phyloP scores from a whole-genome alignment of 2,329 filamentous ascomycete genomes.

The Alternaria conjuncta region DNA sequence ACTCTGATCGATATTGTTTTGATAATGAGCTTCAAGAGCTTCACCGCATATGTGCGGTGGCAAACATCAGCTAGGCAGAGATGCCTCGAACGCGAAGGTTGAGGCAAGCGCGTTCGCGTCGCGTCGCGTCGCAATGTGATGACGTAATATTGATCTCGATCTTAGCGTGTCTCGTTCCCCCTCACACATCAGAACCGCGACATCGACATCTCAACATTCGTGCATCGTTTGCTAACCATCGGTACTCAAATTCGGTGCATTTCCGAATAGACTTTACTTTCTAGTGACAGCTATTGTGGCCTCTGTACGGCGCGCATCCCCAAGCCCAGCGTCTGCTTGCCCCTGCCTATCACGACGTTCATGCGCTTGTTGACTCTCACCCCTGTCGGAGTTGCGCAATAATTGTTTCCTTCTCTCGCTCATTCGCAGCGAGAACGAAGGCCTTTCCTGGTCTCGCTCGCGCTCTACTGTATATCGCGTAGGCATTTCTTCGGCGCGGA shows the following conservation, averaged over 20 bases:
- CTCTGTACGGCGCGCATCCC: neutral
- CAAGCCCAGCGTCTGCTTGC: neutral
- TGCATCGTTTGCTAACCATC: neutral
- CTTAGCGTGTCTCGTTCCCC: neutral
- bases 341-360: neutral
- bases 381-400: neutral
- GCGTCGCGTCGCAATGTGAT: neutral
- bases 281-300: neutral
- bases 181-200: neutral
- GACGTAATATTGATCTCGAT: neutral
- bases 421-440: neutral
- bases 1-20: neutral
- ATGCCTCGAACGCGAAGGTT: neutral
- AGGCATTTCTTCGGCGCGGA: neutral
- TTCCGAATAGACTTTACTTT: neutral
- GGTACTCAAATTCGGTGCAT: neutral
- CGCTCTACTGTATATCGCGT: neutral
- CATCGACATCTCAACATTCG: neutral
- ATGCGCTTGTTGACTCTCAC: neutral
- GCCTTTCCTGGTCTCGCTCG: neutral
- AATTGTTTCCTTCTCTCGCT: neutral
- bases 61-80: neutral
- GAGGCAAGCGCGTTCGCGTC: neutral
- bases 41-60: neutral
- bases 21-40: neutral